Evolutionary conservation across 257 asterid species (phyloP), one percentile per base, ranked within the genome.

Genomic region (Nicotiana knightiana): DNA sequence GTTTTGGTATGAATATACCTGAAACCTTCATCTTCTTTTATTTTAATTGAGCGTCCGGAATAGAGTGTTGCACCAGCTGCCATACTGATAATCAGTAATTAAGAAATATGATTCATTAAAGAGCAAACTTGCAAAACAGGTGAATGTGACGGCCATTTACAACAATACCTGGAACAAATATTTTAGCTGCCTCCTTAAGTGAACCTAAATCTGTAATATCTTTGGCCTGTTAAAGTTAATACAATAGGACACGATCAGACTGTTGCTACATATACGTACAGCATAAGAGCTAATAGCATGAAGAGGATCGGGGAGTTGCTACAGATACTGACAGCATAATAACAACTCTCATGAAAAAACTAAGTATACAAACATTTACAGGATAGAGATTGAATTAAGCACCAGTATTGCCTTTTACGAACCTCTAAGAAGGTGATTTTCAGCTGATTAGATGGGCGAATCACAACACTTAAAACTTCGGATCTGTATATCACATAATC

Each of bases 391-490:
- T 28, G 21, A 28, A 67, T 17, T 53, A 26, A 33, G 76, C 51
- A 82, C 82, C 85, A 82, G 21, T 65, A 79, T 61, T 78, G 84
- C 77, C 82, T 68, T 82, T 82, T 78, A 89, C 93, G 61, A 86
- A 95, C 98, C 98, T 95, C 97, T 85, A 95, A 87, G 89, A 95
- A 95, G 86, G 99, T 95, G 90, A 93, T 91, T 93, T 95, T 93
- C 75, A 95, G 97, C 88, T 85, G 90, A 90, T 90, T 95, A 82
- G 97, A 83, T 46, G 99, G 92, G 81, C 94, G 95, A 87, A 91
- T 81, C 63, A 95, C 89, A 83, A 93, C 99, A 71, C 95, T 91
- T 57, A 95, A 66, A 81, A 95, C 97, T 91, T 95, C 99, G 79
- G 92, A 91, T 85, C 99, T 95, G 97, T 78, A 77, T 77, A 66